Evolutionary conservation across 306 rosid genomes (phyloP), one percentile per base, ranked within the genome.

Genomic region (Vigna radiata): DNA sequence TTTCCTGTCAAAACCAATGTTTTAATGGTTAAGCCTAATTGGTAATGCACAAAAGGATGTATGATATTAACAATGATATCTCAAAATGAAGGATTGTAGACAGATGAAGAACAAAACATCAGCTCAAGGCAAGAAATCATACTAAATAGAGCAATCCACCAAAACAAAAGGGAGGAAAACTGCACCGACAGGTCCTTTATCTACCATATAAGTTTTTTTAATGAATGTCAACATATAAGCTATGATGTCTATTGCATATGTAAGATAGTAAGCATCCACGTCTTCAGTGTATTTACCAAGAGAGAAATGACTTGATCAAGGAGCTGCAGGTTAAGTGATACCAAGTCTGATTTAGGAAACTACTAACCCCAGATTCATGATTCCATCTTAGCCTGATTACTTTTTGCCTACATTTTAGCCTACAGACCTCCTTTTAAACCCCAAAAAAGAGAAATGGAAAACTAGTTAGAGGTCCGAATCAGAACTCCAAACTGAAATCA

Each of bases 1-100:
- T 85, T 82, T 85, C 88, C 88, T 85, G 84, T 23, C 7, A 82
- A 67, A 58, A 58, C 0, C 1, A 70, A 82, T 69, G 25, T 29
- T 70, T 75, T 55, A 75, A 71, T 48, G 31, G 19, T 43, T 70
- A 46, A 15, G 68, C 68, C 55, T 33, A 33, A 33, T 33, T 31
- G 41, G 18, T 17, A 69, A 69, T 63, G 56, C 21, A 68, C 60
- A 77, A 36, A 21, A 41, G 21, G 15, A 68, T 55, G 48, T 36
- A 7, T 36, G 8, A 36, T 36, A 36, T 36, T 36, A 36, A 36
- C 7, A 36, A 36, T 36, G 14, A 81, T 50, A 60, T 25, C 52
- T 60, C 16, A 81, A 43, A 59, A 60, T 50, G 41, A 53, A 0
- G 31, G 62, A n/a, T 25, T 41, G 55, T 21, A 13, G 21, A 70